Evolutionary conservation across 2,329 filamentous ascomycete genomes (phyloP).

Genomic region (Escovopsis weberi): DNA sequence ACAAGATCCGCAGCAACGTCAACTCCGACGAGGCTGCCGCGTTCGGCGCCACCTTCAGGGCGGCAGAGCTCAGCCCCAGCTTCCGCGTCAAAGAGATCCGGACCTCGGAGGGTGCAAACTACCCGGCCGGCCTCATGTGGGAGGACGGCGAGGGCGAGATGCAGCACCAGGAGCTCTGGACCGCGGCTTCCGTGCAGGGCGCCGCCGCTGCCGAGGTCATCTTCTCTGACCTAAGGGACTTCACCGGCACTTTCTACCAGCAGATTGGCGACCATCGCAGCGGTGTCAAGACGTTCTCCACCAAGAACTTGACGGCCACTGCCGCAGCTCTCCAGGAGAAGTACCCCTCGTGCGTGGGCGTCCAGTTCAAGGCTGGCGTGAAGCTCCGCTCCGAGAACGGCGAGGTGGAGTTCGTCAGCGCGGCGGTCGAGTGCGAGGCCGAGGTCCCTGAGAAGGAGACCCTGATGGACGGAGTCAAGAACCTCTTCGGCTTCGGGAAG

Average conservation of each 20-base stretch:
- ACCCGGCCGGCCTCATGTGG: slow-evolving; percentile 65
- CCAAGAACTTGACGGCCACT: slow-evolving; percentile 74
- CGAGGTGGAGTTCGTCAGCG: slow-evolving; percentile 62
- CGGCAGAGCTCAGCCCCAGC: slow-evolving; percentile 78
- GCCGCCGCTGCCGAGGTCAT: slow-evolving; percentile 68
- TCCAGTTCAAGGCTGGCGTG: slow-evolving; percentile 62
- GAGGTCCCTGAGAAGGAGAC: slow-evolving; percentile 60
- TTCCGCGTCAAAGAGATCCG: slow-evolving; percentile 98
- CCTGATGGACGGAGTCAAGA: slow-evolving; percentile 89
- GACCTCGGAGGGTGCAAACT: slow-evolving; percentile 60
- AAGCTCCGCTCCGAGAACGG: slow-evolving; percentile 60
- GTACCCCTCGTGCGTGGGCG: slow-evolving; percentile 55
- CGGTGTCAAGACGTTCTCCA: slow-evolving; percentile 51
- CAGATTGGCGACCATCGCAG: slow-evolving; percentile 44
- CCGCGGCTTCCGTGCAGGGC: slow-evolving; percentile 59
- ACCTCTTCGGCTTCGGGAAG: slow-evolving; percentile 84
- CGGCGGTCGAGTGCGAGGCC: slow-evolving; percentile 73
- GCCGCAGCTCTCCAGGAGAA: slow-evolving; percentile 66
- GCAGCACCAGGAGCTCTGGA: slow-evolving; percentile 72
- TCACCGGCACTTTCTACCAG: slow-evolving; percentile 68
- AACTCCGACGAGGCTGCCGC: slow-evolving; percentile 95
- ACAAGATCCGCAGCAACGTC: slow-evolving; percentile 83
- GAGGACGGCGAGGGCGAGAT: slow-evolving; percentile 51
- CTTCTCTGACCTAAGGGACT: slow-evolving; percentile 70
- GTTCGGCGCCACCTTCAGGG: slow-evolving; percentile 90